Evolutionary conservation across 2,329 filamentous ascomycete genomes (phyloP).

Genomic region (Beauveria caledonica): DNA sequence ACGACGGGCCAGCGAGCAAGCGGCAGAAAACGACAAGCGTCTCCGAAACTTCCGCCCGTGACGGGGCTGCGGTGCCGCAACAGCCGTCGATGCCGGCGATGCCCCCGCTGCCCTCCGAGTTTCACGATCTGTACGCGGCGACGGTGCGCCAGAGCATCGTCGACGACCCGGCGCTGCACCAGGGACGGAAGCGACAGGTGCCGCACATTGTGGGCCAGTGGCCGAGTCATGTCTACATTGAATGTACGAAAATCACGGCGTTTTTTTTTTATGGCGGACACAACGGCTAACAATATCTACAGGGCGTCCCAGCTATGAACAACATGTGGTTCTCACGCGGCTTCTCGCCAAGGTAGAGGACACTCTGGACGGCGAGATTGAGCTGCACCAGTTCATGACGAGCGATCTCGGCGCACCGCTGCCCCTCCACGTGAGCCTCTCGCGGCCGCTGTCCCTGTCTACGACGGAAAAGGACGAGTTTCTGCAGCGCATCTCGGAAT

Average conservation of each 20-base stretch:
- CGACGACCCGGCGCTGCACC: slow-evolving; percentile 80
- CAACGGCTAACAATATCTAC: slow-evolving; percentile 15
- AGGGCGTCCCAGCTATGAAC: slow-evolving; percentile 47
- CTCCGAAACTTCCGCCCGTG: neutral
- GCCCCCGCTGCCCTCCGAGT: slow-evolving; percentile 69
- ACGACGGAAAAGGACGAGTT: slow-evolving; percentile 68
- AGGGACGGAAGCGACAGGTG: slow-evolving; percentile 70
- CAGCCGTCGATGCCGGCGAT: slow-evolving; percentile 29
- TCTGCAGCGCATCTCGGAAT: slow-evolving; percentile 41
- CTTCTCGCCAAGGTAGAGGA: slow-evolving; percentile 32
- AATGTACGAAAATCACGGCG: slow-evolving; percentile 55
- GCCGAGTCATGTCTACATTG: slow-evolving; percentile 86
- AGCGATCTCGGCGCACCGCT: slow-evolving; percentile 70
- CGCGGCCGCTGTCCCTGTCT: slow-evolving; percentile 65
- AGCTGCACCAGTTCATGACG: slow-evolving; percentile 60
- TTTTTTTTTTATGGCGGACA: neutral
- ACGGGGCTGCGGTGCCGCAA: neutral
- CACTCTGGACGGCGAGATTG: slow-evolving; percentile 23
- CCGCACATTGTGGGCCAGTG: slow-evolving; percentile 86
- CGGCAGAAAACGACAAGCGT: neutral
- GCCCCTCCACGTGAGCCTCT: slow-evolving; percentile 87
- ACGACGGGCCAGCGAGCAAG: neutral
- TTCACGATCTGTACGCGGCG: slow-evolving; percentile 85
- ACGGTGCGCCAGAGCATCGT: slow-evolving; percentile 66
- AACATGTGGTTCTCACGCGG: slow-evolving; percentile 38